A percentile compares a stretch with the other conserved stretches of the same genome.
Evolutionary conservation across 306 rosid genomes (phyloP).

Genomic region (Vigna nakashimae): DNA sequence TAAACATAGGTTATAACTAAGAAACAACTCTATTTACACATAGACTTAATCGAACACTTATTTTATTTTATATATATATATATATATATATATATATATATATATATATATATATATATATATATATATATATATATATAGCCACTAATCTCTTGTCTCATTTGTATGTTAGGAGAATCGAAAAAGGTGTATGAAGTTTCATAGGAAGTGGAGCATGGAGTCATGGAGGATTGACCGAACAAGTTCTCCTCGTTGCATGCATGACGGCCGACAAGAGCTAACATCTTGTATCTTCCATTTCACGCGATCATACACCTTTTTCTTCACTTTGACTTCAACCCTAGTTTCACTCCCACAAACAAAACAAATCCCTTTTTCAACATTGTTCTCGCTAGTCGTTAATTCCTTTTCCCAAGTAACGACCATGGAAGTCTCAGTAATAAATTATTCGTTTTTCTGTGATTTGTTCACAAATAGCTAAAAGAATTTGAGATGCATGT

Average conservation of each 20-base stretch:
- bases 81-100: too few species aligned
- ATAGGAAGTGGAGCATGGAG: background rate
- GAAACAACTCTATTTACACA: too few species aligned
- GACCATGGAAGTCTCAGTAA: background rate
- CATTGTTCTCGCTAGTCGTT: conserved; percentile 25
- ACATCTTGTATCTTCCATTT: conserved; percentile 62
- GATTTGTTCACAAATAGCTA: background rate
- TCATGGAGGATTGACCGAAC: conserved; percentile 20
- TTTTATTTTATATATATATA: too few species aligned
- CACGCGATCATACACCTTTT: conserved; percentile 58
- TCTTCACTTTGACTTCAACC: conserved; percentile 26
- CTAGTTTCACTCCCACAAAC: conserved; percentile 6
- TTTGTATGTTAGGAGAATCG: background rate
- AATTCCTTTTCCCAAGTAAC: conserved; percentile 51
- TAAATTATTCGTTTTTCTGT: conserved; percentile 29
- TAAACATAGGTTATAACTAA: too few species aligned
- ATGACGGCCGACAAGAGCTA: conserved; percentile 75
- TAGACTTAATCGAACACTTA: too few species aligned
- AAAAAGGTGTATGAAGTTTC: conserved; percentile 13
- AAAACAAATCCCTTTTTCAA: conserved; percentile 19
- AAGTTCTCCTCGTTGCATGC: conserved; percentile 58
- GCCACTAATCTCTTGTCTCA: background rate
- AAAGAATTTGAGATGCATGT: conserved; percentile 47
- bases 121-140: too few species aligned
- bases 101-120: too few species aligned